Base-by-base conservation (phyloP, 116 monocot genomes). In the Iris pallida region DNA sequence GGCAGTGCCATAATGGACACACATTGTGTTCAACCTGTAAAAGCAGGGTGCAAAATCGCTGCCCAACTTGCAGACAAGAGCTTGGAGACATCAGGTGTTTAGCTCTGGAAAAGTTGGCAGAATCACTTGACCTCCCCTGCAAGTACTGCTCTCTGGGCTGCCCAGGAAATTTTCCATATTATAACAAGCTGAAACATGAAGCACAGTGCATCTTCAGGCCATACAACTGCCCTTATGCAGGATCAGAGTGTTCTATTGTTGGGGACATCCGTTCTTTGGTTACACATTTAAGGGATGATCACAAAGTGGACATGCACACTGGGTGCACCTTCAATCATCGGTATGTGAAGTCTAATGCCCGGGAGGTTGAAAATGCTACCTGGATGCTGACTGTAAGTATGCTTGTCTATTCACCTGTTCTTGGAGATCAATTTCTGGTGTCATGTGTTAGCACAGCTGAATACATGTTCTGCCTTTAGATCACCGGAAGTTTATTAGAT, bases 1-100 rank as follows among this genome's bases (percentile, higher is more conserved):
- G 30, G 30, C 82, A 86, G 86, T 86, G 86, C 76, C 86, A 66
- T 30, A 86, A 82, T 66, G 86, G 86, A 47, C 86, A 86, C 55
- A 86, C 86, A 11, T 67, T 86, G 16, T 86, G 86, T 48, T 86
- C 86, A 4, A 76, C 73, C 14, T 86, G 82, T 63, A 86, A 82
- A 69, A 51, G 57, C 16, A 79, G 82, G 65, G 86, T 86, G 44
- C 86, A 86, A 48, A 82, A 86, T 57, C 78, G 79, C 8, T 82
- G 86, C 66, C 86, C 86, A n/a, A 86, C 86, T 45, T 86, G 86
- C 40, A 62, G 86, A 59, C 79, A 76, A 46, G 82, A 86, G 42
- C 82, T 86, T 12, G 86, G 86, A 14, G 79, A 79, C 47, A 86
- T 86, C 47, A 45, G 86, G 55, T 86, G 86, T 20, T 53, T 86